Evolutionary conservation across 805 yeast species (phyloP).

Genomic region (Monosporozyma unispora): DNA sequence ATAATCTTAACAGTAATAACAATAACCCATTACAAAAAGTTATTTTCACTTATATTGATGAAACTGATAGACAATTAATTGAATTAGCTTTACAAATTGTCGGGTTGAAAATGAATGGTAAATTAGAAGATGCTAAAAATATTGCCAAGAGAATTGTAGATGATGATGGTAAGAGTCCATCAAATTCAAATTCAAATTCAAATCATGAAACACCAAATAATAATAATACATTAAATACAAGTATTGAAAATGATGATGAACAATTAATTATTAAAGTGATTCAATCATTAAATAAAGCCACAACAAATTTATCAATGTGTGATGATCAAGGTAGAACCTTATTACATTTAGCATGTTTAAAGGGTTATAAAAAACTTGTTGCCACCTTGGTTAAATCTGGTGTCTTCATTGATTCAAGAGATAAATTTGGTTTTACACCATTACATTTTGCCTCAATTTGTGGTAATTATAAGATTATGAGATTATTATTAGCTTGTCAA

Average conservation of each 20-base stretch:
- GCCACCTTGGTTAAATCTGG: constrained; percentile 55
- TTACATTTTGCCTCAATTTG: constrained; percentile 74
- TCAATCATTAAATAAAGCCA: constrained; percentile 51
- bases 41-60: constrained; percentile 86
- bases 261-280: constrained; percentile 40
- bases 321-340: constrained; percentile 80
- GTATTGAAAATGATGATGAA: constrained; percentile 33
- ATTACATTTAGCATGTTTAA: constrained; percentile 74
- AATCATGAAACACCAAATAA: neutral
- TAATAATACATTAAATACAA: neutral
- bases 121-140: constrained; percentile 86
- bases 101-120: constrained; percentile 94
- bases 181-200: constrained; percentile 1
- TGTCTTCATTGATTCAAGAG: constrained; percentile 63
- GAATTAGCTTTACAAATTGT: constrained; percentile 95
- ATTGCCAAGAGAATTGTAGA: constrained; percentile 89
- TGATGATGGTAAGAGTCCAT: constrained; percentile 20
- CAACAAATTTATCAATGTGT: constrained; percentile 75
- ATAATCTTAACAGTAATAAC: no score
- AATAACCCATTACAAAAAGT: constrained; percentile 27
- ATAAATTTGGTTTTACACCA: constrained; percentile 77
- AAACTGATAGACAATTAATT: constrained; percentile 87
- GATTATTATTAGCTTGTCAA: constrained; percentile 51
- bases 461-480: constrained; percentile 63
- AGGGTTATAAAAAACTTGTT: constrained; percentile 58